phyloP scores from a whole-genome alignment of 2,329 filamentous ascomycete genomes.

The Daldinia sp. region DNA sequence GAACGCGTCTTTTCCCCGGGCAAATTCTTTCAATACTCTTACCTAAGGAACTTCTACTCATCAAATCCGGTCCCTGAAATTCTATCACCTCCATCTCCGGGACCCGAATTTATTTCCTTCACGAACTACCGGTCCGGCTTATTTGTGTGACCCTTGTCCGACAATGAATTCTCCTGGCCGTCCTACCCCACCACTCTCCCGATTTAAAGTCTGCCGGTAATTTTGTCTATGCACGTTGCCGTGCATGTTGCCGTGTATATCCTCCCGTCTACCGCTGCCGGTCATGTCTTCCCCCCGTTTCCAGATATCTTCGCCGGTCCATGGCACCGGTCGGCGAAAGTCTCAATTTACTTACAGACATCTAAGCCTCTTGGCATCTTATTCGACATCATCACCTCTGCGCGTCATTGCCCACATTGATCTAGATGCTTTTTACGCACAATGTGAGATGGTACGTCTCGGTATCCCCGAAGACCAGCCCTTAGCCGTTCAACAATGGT shows the following conservation, averaged over 20 bases:
- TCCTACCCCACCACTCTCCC: constrained; percentile 14
- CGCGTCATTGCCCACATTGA: constrained; percentile 93
- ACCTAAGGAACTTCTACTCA: not conserved
- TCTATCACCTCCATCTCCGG: constrained; percentile 21
- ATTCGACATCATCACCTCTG: constrained; percentile 78
- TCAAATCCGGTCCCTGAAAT: constrained; percentile 18
- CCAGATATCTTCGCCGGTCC: constrained; percentile 53
- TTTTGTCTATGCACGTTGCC: not conserved
- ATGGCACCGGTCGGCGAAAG: constrained; percentile 52
- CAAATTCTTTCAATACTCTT: constrained; percentile 10
- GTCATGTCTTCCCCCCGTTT: constrained; percentile 47
- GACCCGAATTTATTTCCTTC: constrained; percentile 21
- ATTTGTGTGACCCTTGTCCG: constrained; percentile 14
- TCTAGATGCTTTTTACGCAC: constrained; percentile 96
- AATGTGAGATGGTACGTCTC: constrained; percentile 93
- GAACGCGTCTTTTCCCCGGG: constrained; percentile 6
- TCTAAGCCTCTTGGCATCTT: constrained; percentile 79
- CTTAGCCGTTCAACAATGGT: constrained; percentile 94
- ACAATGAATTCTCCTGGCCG: constrained; percentile 28
- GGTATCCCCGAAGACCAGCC: constrained; percentile 79
- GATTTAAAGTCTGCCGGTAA: constrained; percentile 21
- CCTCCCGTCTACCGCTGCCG: constrained; percentile 3
- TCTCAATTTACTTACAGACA: constrained; percentile 90
- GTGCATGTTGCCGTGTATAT: not conserved
- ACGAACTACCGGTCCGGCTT: constrained; percentile 22